phyloP scores from a whole-genome alignment of 768 basidiomycete genomes.

The Suillus plorans region DNA sequence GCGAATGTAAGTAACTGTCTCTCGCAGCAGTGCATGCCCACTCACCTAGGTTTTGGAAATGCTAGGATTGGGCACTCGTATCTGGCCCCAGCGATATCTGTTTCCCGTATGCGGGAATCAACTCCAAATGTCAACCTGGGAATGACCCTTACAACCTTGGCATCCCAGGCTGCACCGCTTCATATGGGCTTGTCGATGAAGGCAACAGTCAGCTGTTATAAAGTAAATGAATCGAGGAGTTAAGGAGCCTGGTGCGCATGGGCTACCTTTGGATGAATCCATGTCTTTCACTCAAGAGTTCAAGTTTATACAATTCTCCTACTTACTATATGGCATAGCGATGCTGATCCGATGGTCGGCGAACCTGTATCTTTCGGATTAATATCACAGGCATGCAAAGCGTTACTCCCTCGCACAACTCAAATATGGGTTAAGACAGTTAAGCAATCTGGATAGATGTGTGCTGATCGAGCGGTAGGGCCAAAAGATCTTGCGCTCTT shows the following conservation, averaged over 20 bases:
- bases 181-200: background rate
- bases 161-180: background rate
- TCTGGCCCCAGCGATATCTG: background rate
- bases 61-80: background rate
- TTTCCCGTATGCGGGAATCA: background rate
- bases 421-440: too few relatives aligned
- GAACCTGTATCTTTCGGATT: too few relatives aligned
- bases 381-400: too few relatives aligned
- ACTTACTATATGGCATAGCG: too few relatives aligned
- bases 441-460: too few relatives aligned
- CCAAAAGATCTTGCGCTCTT: too few relatives aligned
- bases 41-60: background rate
- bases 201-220: background rate
- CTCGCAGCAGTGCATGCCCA: background rate
- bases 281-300: too few relatives aligned
- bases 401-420: too few relatives aligned
- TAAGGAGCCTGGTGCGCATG: background rate
- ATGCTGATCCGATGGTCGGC: too few relatives aligned
- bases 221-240: background rate
- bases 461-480: too few relatives aligned
- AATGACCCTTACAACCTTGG: constrained; percentile 5
- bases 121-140: background rate
- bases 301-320: too few relatives aligned
- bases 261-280: background rate
- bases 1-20: background rate